These are phyloP conservation scores for Gracilaria gracilis DNA, from an alignment of 23 red algal species.

Conservation along the genomic window DNA sequence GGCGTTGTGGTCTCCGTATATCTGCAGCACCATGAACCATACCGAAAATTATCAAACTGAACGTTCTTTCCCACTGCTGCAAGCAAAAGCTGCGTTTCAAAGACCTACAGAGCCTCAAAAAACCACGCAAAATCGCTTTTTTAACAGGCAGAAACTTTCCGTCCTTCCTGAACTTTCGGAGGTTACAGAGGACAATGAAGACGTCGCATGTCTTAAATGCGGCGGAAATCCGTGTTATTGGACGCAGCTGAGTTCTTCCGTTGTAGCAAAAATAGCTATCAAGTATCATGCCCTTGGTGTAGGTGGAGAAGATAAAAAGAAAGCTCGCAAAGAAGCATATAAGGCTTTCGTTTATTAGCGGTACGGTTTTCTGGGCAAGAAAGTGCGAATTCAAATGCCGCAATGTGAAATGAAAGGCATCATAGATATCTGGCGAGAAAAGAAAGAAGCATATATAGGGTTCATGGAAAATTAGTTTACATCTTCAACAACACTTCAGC, in stretches of 20 bases:
- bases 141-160: not conserved
- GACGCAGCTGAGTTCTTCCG: not conserved
- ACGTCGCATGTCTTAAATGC: not conserved
- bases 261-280: not conserved
- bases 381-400: not conserved
- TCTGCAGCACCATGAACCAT: no score
- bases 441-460: not conserved
- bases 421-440: not conserved
- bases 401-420: not conserved
- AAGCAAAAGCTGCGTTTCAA: no score
- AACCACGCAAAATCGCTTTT: no score
- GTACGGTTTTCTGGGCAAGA: not conserved
- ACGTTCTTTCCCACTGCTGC: no score
- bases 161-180: not conserved
- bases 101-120: no score
- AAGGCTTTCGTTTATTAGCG: not conserved
- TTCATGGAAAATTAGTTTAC: constrained; percentile 1
- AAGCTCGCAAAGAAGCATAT: not conserved
- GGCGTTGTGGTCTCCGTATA: no score
- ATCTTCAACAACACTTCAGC: not conserved
- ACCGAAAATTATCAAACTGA: no score
- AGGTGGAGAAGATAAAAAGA: not conserved
- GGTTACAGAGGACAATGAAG: not conserved
- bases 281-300: not conserved
- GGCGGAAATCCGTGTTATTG: constrained; percentile 5